A percentile compares a stretch with the other conserved stretches of the same genome.
Evolutionary conservation across 805 yeast species (phyloP).

Genomic region (Saturnispora dispora): DNA sequence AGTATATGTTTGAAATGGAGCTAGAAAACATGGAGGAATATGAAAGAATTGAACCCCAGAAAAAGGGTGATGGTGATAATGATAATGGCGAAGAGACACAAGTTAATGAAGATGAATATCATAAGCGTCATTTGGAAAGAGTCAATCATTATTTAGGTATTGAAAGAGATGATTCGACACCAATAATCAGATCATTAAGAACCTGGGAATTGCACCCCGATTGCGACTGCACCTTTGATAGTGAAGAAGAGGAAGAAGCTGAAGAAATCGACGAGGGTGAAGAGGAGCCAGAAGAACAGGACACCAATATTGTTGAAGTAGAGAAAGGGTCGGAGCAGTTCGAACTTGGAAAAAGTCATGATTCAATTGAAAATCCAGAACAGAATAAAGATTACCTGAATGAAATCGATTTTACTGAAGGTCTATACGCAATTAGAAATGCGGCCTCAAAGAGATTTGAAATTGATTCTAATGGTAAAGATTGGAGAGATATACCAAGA

Average conservation of each 20-base stretch:
- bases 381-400: neutral
- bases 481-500: conserved; percentile 67
- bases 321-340: neutral
- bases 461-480: conserved; percentile 52
- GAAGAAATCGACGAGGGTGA: conserved; percentile 12
- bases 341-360: neutral
- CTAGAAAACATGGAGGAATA: conserved; percentile 22
- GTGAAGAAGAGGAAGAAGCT: conserved; percentile 16
- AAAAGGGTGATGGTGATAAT: neutral
- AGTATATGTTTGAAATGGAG: conserved; percentile 29
- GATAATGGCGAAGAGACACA: neutral
- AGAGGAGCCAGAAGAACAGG: conserved; percentile 10
- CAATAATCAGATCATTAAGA: neutral
- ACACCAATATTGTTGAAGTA: neutral
- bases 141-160: conserved; percentile 5
- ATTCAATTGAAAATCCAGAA: neutral
- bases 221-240: conserved; percentile 28
- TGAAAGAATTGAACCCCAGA: conserved; percentile 9
- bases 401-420: conserved; percentile 6
- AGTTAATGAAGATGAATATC: conserved; percentile 10
- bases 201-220: conserved; percentile 28
- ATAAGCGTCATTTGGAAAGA: conserved; percentile 7
- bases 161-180: conserved; percentile 7
- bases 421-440: conserved; percentile 30
- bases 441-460: conserved; percentile 29